Evolutionary conservation across 1,139 yeast species (phyloP), one percentile per base, ranked within the genome.

Genomic region (Lizanozyma gosingica): DNA sequence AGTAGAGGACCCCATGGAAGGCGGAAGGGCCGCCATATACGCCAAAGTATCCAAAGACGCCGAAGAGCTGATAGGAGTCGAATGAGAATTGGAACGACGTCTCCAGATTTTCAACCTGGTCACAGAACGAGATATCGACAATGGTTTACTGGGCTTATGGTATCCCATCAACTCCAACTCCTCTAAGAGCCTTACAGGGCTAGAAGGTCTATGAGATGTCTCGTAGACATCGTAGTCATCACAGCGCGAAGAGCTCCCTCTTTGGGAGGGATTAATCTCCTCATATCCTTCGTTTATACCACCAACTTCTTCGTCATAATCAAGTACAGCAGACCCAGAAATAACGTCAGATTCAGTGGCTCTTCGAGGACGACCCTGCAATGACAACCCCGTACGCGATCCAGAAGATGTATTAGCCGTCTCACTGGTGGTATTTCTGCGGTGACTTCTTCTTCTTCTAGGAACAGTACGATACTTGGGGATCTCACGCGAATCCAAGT

Each of bases 381-480:
- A n/a, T 4, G 37, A 35, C 4, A 15, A 17, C 4, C 9, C n/a
- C 4, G 29, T 35, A 15, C 4, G 9, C 8, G 17, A 14, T 8
- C 14, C 17, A 14, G 37, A 35, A 17, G 49, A 53, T 1, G 49
- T 43, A 32, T 45, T 47, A 8, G 55, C 46, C 33, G 60, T 53
- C 15, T 37, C 32, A 35, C 55, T 40, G 11, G 41, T 37, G 40
- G 63, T 45, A 40, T 61, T 50, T 41, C 76, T 52, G 6, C 29
- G 29, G 6, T 22, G 29, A 22, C 11, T 57, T 36, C 78, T 56
- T 54, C 88, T 66, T 50, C 90, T 66, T 49, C 90, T 63, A 3
- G 94, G 94, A 8, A 83, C 87, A 0, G 86, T 80, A 53, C 88
- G 66, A 55, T 82, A 83, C 22, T 67, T 66, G 2, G 94, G 92